Evolutionary conservation across 1,284 basidiomycete species (phyloP).

Genomic region (Ustilago cynodontis): DNA sequence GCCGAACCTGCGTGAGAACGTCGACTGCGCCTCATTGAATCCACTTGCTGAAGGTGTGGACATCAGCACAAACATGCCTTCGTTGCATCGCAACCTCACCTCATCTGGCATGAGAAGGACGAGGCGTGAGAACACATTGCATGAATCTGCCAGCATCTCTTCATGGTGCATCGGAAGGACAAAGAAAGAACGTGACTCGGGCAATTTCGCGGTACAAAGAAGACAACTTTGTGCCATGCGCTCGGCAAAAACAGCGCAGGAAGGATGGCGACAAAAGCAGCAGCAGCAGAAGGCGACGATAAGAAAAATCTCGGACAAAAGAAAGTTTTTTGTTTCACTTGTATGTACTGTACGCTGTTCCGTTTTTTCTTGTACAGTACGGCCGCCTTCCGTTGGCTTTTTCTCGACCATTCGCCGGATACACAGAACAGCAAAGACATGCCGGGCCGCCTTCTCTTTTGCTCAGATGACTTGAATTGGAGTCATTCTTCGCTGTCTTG

Average conservation of each 20-base stretch:
- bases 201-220: not conserved
- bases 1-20: constrained; percentile 5
- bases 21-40: not conserved
- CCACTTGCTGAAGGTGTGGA: too few relatives aligned
- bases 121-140: too few relatives aligned
- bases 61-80: too few relatives aligned
- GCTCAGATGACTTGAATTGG: constrained; percentile 1
- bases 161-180: not conserved
- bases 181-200: constrained; percentile 1
- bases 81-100: too few relatives aligned
- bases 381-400: not conserved
- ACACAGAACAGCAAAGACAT: not conserved
- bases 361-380: too few relatives aligned
- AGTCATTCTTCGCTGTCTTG: constrained; percentile 1
- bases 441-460: constrained; percentile 4
- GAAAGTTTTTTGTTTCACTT: not conserved
- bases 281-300: not conserved
- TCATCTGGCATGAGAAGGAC: too few relatives aligned
- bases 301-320: not conserved
- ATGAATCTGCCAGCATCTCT: not conserved
- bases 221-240: constrained; percentile 1
- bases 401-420: not conserved
- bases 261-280: not conserved
- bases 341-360: too few relatives aligned
- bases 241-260: constrained; percentile 1